phyloP scores from a whole-genome alignment of 495 filamentous ascomycete genomes.

The Penicillium simplicissimum region DNA sequence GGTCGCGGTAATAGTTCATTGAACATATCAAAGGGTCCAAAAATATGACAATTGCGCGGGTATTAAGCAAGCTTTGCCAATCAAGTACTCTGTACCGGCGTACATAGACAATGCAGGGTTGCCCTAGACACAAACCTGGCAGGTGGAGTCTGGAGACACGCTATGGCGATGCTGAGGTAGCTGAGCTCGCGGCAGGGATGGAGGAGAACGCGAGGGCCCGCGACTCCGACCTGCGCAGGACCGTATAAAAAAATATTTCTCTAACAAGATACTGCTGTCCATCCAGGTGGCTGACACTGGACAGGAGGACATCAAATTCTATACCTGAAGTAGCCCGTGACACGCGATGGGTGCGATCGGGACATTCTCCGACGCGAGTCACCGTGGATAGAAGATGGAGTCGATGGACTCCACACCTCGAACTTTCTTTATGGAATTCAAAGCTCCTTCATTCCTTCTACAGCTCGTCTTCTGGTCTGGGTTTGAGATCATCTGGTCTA shows the following conservation, averaged over 20 bases:
- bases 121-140: constrained; percentile 14
- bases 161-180: constrained; percentile 1
- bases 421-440: constrained; percentile 19
- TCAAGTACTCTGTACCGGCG: neutral
- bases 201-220: neutral
- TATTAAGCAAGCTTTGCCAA: neutral
- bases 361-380: constrained; percentile 21
- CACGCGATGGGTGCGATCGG: constrained; percentile 21
- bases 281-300: neutral
- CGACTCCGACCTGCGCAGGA: neutral
- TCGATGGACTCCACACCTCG: constrained; percentile 14
- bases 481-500: neutral
- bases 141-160: constrained; percentile 24
- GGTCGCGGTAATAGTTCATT: neutral
- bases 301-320: neutral
- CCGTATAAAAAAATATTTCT: constrained; percentile 4
- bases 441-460: constrained; percentile 26
- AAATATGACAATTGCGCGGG: neutral
- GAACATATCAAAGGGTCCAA: neutral
- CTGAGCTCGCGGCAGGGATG: constrained; percentile 9
- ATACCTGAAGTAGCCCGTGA: neutral
- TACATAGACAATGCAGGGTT: constrained; percentile 16
- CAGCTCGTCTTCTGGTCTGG: constrained; percentile 9
- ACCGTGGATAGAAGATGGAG: neutral
- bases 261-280: constrained; percentile 6